Base-by-base conservation (phyloP, 768 basidiomycete genomes). In the Calocybe cyanea region DNA sequence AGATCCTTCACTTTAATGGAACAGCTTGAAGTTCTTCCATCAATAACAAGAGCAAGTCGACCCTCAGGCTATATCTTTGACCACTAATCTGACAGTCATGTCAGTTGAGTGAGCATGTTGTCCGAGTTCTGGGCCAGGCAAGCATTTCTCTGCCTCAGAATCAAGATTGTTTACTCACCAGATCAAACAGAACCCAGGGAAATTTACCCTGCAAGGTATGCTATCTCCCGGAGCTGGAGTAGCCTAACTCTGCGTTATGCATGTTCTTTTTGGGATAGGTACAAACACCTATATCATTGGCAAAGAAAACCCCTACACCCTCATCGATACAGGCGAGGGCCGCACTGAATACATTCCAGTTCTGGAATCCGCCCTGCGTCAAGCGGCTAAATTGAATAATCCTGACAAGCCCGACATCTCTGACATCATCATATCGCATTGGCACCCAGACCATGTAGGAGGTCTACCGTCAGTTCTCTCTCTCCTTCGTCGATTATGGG, bases 251-350 rank as follows among this genome's bases (percentile, higher is more conserved):
- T 18, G 2, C n/a, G 36, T 40, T 15, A n/a, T n/a, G n/a, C 21
- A 6, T 41, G 7, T 4, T 14, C 15, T 21, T 36, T 43, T n/a
- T 32, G 31, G n/a, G 14, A 35, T 35, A 89, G 89, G 92, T 15
- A 95, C 92, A 2, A 93, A 95, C 59, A 93, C 92, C 1, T 96
- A 95, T 58, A 70, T 96, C 50, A 55, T 94, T 36, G 91, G 91
- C 18, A 64, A 67, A 41, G 66, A 67, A 20, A 78, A 81, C 46
- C 88, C 88, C 6, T 91, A 81, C 63, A 78, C 82, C 28, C 82
- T 95, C 39, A 62, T 95, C 49, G 92, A 96, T 64, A 85, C 90
- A 0, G 92, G 82, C 9, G 85, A 93, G 62, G 90, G 88, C 2
- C 68, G 70, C 13, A 71, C 76, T 0, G 72, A 73, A 36, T 95